Evolutionary conservation across 139 green algal genomes (phyloP).

Genomic region (Astrephomene gubernaculifera): DNA sequence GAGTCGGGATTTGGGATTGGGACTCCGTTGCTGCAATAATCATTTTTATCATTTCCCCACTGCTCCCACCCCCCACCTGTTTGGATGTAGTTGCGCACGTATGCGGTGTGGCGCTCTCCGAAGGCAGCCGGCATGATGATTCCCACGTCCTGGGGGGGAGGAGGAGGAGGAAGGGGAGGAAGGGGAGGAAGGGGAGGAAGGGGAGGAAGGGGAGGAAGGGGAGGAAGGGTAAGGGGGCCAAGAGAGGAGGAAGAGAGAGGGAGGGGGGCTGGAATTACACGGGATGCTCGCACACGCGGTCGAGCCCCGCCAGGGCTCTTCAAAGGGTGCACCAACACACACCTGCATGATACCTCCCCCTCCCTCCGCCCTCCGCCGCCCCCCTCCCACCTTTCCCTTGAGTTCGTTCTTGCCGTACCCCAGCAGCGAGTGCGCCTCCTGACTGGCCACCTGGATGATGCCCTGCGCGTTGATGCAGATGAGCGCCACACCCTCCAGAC

Average conservation of each 20-base stretch:
- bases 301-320: no score
- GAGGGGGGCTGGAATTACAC: no score
- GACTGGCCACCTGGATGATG: conserved; percentile 46
- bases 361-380: no score
- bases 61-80: not conserved
- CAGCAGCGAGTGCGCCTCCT: conserved; percentile 45
- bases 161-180: no score
- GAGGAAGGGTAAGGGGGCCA: not conserved
- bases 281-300: no score
- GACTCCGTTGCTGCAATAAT: no score
- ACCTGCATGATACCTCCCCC: no score
- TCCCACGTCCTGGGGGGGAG: conserved; percentile 12
- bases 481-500: conserved; percentile 30
- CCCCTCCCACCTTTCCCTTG: conserved; percentile 49
- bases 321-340: no score
- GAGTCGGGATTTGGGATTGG: no score
- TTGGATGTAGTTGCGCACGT: conserved; percentile 23
- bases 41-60: no score
- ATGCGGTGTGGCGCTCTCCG: conserved; percentile 2
- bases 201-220: not conserved
- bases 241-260: no score
- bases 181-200: no score
- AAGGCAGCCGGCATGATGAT: conserved; percentile 26
- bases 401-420: conserved; percentile 60
- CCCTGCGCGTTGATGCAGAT: conserved; percentile 50